Evolutionary conservation across 495 filamentous ascomycete species (phyloP), one percentile per base, ranked within the genome.

Genomic region (Annulohypoxylon moriforme): DNA sequence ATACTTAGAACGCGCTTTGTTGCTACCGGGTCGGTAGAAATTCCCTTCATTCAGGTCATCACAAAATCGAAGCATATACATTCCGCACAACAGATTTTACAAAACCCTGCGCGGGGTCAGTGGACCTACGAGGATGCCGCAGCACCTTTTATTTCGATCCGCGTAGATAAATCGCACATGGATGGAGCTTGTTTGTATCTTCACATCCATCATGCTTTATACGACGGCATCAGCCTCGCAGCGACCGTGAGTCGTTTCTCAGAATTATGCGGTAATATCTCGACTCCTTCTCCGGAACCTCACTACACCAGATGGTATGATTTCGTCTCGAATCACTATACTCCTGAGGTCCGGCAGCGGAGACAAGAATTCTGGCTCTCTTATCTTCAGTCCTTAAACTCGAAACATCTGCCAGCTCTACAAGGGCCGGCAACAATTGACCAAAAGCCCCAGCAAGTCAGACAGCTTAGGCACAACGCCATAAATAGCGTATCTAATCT

Each of bases 151-250:
- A 27, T 59, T n/a, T 68, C 38, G 9, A 55, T 55, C 69, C 44
- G 58, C 0, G 1, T 78, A 16, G 0, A 69, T 42, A 8, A 53
- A 36, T 16, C 31, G 59, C 1, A 62, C 16, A 1, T 20, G 65
- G 24, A 70, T 29, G 36, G 64, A 46, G 27, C 81, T 62, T 75
- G 29, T 50, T 24, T 85, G 9, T 68, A 75, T 9, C 72, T 92
- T 2, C 83, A 81, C 7, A 86, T 93, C 10, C 89, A 94, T 62
- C 93, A 97, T 78, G 91, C 93, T 3, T 76, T 96, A 4, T 96
- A 94, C 69, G 93, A 97, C 79, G 92, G 90, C 0, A 79, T 90
- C 46, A 91, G 91, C 53, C 78, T 96, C 11, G 81, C 86, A 2
- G 64, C 81, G 9, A 85, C 95, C 14, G 67, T 79, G 65, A 46